Evolutionary conservation across 257 asterid genomes (phyloP), one percentile per base, ranked within the genome.

Genomic region (Orobanche coerulescens): DNA sequence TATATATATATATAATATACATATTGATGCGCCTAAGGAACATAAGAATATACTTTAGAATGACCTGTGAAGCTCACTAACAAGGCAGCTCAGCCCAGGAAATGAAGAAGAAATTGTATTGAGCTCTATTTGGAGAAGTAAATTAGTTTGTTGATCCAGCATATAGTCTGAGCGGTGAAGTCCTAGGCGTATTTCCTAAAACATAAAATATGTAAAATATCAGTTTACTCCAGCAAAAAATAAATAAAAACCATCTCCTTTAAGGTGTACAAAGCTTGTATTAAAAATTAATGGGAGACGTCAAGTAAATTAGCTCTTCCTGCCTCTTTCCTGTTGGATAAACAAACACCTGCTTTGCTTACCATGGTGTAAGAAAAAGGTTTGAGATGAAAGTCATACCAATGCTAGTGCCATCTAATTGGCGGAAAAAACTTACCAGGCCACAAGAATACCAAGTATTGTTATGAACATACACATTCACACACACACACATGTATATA

Each of bases 11-110:
- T 36, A 4, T 16, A 5, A 26, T 13, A 64, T 36, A n/a, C 4
- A 11, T 2, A 55, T 61, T 11, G 16, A 54, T 55, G 69, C 31
- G 62, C 28, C 51, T 67, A 16, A 64, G 39, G 34, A 51, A 58
- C 54, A 37, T 5, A 58, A 31, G 46, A 59, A 59, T 65, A 69
- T 36, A 25, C 37, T 64, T 65, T 30, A 59, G 70, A 23, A 65
- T 73, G 66, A 92, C 98, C 96, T 88, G 97, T 93, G 97, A 76
- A 93, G 97, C 68, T 86, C 88, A 64, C 82, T 85, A 73, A 93
- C 96, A 76, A 86, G 90, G 74, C 94, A 66, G 79, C 94, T 75
- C 77, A 93, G 77, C 63, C 98, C 98, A 33, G 97, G 79, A 79
- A 93, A 93, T 62, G 98, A 93, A 53, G 94, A 89, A 44, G 98